Evolutionary conservation across 75 land plant species (phyloP), one percentile per base, ranked within the genome.

Genomic region (Pinus albicaulis): DNA sequence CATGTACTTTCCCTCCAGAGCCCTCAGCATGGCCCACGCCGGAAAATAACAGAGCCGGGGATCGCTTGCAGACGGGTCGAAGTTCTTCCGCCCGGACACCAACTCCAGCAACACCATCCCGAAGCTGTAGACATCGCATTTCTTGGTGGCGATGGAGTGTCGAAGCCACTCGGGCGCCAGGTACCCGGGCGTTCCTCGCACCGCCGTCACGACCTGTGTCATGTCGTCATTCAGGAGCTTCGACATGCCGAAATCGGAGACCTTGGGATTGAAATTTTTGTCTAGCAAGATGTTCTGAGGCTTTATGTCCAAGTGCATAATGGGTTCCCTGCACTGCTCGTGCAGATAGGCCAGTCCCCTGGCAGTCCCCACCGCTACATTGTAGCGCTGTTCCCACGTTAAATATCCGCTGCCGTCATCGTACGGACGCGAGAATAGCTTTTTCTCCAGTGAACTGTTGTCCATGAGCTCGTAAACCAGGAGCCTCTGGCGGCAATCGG

Each of bases 231-330:
- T 72, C 19, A 86, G 71, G 13, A 84, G 48, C 78, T 84, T 86
- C 15, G 88, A 76, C 73, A 86, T 70, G 17, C 88, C 88, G 52
- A 86, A 84, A 74, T 86, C 88, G 58, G 88, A 78, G 41, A 86
- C 87, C 79, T 86, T 86, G 77, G 87, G 83, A 14, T 73, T 65
- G 63, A 80, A 76, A 4, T 63, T 84, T 5, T 84, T 87, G 57
- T 84, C 82, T 24, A 86, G 73, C 34, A 86, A 60, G 59, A 86
- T 84, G 71, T 86, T 86, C 14, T 64, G 72, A 13, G 86, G 81
- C 57, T 86, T 86, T 82, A 86, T 80, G 59, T 86, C 88, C 28
- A 88, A 69, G 57, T 86, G 88, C 25, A 85, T 80, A 15, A 86
- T 86, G 26, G 82, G 79, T 22, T 84, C 79, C 56, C 73, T 74